A percentile compares a stretch with the other conserved stretches of the same genome.
These are phyloP conservation scores for Talaromyces rugulosus DNA, from an alignment of 2,329 filamentous ascomycete genomes.

Conservation along the genomic window DNA sequence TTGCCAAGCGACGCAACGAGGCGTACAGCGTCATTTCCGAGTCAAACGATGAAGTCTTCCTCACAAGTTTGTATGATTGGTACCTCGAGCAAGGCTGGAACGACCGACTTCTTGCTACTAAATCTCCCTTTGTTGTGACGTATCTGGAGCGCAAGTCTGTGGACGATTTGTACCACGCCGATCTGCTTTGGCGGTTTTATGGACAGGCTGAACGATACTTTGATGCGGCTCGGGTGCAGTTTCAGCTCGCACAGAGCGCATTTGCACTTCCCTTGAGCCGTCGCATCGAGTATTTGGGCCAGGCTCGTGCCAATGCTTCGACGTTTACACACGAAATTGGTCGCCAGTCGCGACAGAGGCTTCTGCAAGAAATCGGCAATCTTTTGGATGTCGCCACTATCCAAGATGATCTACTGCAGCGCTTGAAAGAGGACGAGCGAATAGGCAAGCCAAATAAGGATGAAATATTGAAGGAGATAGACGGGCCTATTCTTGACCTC, in stretches of 20 bases:
- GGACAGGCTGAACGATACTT: conserved; percentile 79
- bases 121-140: conserved; percentile 78
- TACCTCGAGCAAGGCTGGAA: conserved; percentile 82
- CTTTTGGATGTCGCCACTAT: conserved; percentile 90
- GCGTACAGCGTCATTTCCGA: conserved; percentile 86
- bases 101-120: conserved; percentile 77
- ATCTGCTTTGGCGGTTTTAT: conserved; percentile 90
- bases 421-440: conserved; percentile 68
- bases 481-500: conserved; percentile 73
- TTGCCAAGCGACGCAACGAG: conserved; percentile 75
- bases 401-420: conserved; percentile 83
- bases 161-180: conserved; percentile 71
- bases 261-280: conserved; percentile 76
- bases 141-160: conserved; percentile 76
- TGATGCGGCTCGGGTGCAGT: conserved; percentile 82
- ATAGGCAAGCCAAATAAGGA: conserved; percentile 60
- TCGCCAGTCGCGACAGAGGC: conserved; percentile 75
- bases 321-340: conserved; percentile 73
- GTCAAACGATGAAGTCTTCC: conserved; percentile 88
- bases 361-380: conserved; percentile 80
- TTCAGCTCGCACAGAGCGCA: conserved; percentile 75
- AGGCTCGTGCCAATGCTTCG: conserved; percentile 87
- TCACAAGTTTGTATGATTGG: conserved; percentile 97
- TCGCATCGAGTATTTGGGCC: conserved; percentile 82
- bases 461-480: conserved; percentile 63